These are phyloP conservation scores for Caryocar brasiliense DNA, from an alignment of 441 rosid genomes.

Conservation along the genomic window DNA sequence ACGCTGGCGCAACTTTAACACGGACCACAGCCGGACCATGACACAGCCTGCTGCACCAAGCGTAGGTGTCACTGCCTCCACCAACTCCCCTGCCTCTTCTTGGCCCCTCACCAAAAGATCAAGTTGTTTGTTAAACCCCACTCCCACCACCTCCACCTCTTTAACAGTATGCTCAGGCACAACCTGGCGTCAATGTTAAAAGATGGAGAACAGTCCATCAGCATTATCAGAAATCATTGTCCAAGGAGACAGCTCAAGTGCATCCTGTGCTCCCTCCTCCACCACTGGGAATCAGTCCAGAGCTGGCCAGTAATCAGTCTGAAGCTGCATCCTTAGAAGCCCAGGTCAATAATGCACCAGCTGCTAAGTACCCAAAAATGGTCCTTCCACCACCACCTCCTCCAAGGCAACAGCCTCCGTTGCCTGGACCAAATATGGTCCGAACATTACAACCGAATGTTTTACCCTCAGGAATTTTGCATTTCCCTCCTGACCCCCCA, in stretches of 20 bases:
- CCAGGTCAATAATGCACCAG: slow-evolving; percentile 32
- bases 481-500: slow-evolving; percentile 63
- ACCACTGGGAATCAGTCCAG: slow-evolving; percentile 46
- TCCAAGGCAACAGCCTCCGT: slow-evolving; percentile 49
- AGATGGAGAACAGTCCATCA: slow-evolving; percentile 33
- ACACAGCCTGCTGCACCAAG: slow-evolving; percentile 29
- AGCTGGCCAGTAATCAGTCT: slow-evolving; percentile 33
- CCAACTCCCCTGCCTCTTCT: slow-evolving; percentile 83
- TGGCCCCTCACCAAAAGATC: slow-evolving; percentile 76
- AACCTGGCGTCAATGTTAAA: slow-evolving; percentile 44
- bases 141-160: slow-evolving; percentile 68
- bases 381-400: slow-evolving; percentile 80
- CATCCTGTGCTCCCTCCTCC: slow-evolving; percentile 44
- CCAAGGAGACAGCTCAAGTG: slow-evolving; percentile 46
- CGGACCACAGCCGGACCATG: too few species aligned
- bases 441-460: slow-evolving; percentile 43
- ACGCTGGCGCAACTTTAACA: too few species aligned
- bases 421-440: slow-evolving; percentile 36
- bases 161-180: slow-evolving; percentile 48
- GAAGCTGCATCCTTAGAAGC: slow-evolving; percentile 36
- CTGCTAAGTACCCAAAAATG: slow-evolving; percentile 32
- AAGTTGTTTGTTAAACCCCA: slow-evolving; percentile 31
- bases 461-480: slow-evolving; percentile 60
- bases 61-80: slow-evolving; percentile 52
- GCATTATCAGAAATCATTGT: slow-evolving; percentile 26